phyloP scores from a whole-genome alignment of 1,284 basidiomycete genomes.

The Cryptococcus sp. region DNA sequence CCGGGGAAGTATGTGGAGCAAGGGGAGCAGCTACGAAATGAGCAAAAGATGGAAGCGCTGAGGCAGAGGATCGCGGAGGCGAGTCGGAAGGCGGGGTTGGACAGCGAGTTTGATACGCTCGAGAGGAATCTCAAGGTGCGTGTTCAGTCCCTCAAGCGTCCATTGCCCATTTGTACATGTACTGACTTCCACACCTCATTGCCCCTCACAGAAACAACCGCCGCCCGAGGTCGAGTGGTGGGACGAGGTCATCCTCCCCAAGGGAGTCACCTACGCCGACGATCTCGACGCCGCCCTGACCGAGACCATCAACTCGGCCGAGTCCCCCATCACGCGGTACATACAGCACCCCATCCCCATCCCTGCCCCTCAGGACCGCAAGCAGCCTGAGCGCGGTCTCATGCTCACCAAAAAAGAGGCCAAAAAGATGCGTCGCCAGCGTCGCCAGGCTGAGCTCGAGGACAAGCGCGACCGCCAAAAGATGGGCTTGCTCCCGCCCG shows the following conservation, averaged over 20 bases:
- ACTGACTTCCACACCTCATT: constrained; percentile 10
- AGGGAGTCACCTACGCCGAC: constrained; percentile 63
- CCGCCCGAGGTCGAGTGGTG: constrained; percentile 97
- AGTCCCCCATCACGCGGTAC: constrained; percentile 82
- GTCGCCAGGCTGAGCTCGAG: constrained; percentile 82
- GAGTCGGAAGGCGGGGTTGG: constrained; percentile 86
- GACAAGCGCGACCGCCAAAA: constrained; percentile 93
- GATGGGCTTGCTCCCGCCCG: constrained; percentile 93
- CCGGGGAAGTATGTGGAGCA: constrained; percentile 86
- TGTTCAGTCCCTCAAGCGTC: constrained; percentile 5
- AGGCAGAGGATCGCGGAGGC: constrained; percentile 90
- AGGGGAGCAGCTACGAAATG: constrained; percentile 79
- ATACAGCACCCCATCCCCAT: constrained; percentile 98
- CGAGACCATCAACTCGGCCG: constrained; percentile 60
- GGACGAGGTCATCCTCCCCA: constrained; percentile 83
- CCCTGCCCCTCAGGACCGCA: constrained; percentile 78
- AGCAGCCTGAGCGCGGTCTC: constrained; percentile 69
- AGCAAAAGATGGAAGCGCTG: constrained; percentile 77
- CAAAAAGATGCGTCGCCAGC: constrained; percentile 81
- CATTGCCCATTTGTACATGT: too few species aligned
- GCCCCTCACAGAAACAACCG: constrained; percentile 60
- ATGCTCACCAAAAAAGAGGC: constrained; percentile 60
- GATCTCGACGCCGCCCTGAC: constrained; percentile 56
- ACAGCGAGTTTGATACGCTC: constrained; percentile 82
- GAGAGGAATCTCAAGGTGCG: constrained; percentile 80